Evolutionary conservation across 2,329 filamentous ascomycete species (phyloP), one percentile per base, ranked within the genome.

Genomic region (Colletotrichum lini): DNA sequence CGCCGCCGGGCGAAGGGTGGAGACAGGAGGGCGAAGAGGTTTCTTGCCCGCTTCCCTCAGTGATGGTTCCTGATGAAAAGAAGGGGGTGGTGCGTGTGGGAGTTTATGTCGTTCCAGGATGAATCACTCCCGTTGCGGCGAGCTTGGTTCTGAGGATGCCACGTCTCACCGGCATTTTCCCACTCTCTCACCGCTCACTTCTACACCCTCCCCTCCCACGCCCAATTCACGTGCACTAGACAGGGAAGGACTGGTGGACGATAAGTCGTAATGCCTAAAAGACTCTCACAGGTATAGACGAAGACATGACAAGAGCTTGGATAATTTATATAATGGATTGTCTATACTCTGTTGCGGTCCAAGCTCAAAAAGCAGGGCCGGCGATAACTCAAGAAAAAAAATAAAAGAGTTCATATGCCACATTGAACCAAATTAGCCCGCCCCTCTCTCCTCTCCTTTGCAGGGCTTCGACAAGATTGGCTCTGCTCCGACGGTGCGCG

Each of bases 321-420:
- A 16, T 10, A 12, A 12, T 65, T 60, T 60, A 13, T 30, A 38
- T 47, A n/a, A 38, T 61, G 38, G 50, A 59, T 26, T 58, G 59
- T 69, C 60, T 65, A 69, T 65, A 58, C 45, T 58, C 38, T 69
- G 60, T 47, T 64, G 30, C 60, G 50, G 45, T 42, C 53, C 52
- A 45, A 44, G 50, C 26, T 65, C 60, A 44, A 50, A 47, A 21
- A 18, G 38, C 23, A 26, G 13, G 18, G 61, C 26, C 54, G 7
- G n/a, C 54, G 26, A 54, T 26, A 30, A n/a, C 15, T 52, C 42
- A 47, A 61, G 23, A 61, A 59, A 3, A 35, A 38, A 38, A 38
- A 10, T 2, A 10, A 10, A 67, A 53, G 16, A 59, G 40, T 57
- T 67, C 45, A 54, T 68, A 59, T 59, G 65, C 68, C 47, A 68